Percentiles rank a stretch among this genome's conserved stretches.
Conservation (phyloP, 306 rosid genomes). For the Glycyrrhiza uralensis region DNA sequence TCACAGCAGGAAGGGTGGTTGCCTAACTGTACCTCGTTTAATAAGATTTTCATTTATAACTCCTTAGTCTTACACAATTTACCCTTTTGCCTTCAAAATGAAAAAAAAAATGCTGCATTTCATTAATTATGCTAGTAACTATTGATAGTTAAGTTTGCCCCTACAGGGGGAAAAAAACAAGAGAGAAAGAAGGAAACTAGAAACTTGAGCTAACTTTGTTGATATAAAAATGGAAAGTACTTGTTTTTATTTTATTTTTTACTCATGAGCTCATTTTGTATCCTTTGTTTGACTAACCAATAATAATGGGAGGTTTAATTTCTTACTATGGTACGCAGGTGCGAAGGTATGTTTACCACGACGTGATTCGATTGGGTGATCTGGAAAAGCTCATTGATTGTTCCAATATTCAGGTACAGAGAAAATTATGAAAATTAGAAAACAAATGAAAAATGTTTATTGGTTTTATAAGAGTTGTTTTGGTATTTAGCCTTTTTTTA, state of each 20-base stretch:
- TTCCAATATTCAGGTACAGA: conserved; percentile 77
- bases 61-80: neutral
- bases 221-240: conserved; percentile 16
- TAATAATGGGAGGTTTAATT: neutral
- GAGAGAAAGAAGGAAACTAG: neutral
- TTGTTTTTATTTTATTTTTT: neutral
- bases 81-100: neutral
- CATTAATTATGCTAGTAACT: conserved; percentile 17
- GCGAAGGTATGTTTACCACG: conserved; percentile 93
- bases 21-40: conserved; percentile 14
- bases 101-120: neutral
- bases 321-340: conserved; percentile 53
- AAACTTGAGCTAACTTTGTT: conserved; percentile 2
- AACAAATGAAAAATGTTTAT: conserved; percentile 17
- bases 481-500: no score
- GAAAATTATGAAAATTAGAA: neutral
- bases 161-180: neutral
- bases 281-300: neutral
- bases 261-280: neutral
- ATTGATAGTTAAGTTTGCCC: conserved; percentile 22
- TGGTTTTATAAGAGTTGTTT: no score
- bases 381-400: conserved; percentile 90
- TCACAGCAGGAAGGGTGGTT: neutral
- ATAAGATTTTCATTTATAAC: neutral
- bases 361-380: conserved; percentile 85